Percentiles rank a stretch among this genome's conserved stretches.
phyloP scores from a whole-genome alignment of 495 filamentous ascomycete genomes.

The Pyronema domesticum region DNA sequence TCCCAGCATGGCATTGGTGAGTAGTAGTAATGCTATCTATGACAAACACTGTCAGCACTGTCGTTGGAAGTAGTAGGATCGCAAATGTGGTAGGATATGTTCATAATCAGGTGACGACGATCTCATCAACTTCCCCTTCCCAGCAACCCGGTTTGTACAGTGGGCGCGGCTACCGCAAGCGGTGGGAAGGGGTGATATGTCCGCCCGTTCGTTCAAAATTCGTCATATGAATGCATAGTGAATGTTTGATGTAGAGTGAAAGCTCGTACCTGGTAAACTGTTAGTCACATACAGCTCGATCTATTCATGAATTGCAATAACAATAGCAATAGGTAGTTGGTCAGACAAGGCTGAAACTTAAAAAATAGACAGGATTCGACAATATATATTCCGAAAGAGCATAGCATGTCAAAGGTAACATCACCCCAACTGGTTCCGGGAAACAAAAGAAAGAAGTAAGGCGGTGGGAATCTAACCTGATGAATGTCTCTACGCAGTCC shows the following conservation, averaged over 20 bases:
- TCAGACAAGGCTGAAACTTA: constrained; percentile 28
- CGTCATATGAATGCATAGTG: constrained; percentile 13
- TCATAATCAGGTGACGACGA: constrained; percentile 23
- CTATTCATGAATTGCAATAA: background rate
- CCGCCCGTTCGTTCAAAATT: constrained; percentile 27
- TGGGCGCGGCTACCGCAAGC: constrained; percentile 20
- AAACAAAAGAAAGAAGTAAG: background rate
- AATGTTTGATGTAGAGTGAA: constrained; percentile 4
- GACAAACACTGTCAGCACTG: constrained; percentile 3
- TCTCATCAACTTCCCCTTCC: constrained; percentile 21
- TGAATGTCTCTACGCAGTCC: background rate
- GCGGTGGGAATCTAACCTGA: constrained; percentile 9
- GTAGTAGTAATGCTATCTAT: background rate
- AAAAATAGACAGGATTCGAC: constrained; percentile 21
- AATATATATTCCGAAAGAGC: constrained; percentile 24
- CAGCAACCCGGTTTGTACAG: constrained; percentile 22
- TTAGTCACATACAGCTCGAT: background rate
- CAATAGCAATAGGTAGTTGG: constrained; percentile 1
- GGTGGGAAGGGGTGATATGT: constrained; percentile 22
- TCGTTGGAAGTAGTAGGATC: constrained; percentile 1
- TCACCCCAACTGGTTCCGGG: constrained; percentile 14
- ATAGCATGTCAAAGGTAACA: constrained; percentile 25
- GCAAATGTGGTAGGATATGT: background rate
- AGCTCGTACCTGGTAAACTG: background rate
- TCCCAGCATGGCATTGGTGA: background rate